Base-by-base conservation (phyloP, 345 rosid genomes). In the Linum trigynum region DNA sequence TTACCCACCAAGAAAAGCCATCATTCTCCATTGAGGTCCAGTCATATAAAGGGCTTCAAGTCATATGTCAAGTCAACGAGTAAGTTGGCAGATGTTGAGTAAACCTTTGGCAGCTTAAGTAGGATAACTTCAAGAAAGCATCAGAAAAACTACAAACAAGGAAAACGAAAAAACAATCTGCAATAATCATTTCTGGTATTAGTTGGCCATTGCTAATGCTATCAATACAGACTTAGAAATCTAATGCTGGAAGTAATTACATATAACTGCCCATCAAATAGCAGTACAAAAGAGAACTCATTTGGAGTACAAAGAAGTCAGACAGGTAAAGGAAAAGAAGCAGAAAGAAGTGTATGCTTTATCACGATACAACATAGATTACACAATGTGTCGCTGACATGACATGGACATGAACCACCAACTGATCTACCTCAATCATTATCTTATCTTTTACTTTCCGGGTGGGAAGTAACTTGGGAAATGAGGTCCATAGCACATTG, bases 11-110 rank as follows among this genome's bases (percentile, higher is more conserved):
- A 16, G 85, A 86, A 77, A 71, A 92, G 14, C 84, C 87, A 67
- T 92, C 90, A 66, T 76, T 83, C 75, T 88, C 96, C 98, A 92
- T 90, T 9, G 88, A 81, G 76, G 85, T 84, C 98, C 98, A 92
- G 70, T 87, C 85, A 81, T 90, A 92, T 23, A 92, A 83, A 78
- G 98, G 98, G 81, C 97, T 92, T 66, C 65, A 74, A 67, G 51
- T 68, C 57, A 77, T 67, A 72, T 16, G 68, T 43, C 35, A 69
- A 56, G 23, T 56, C 37, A 61, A 59, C 68, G 42, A 70, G 69
- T 72, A 64, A 57, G 60, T 63, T 62, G 59, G 42, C 39, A 35
- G 32, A 36, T 55, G 57, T 57, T 45, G 39, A 14, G 55, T 15
- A 61, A 55, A 7, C 38, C 15, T 36, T 55, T 7, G 35, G 64